Evolutionary conservation across 2,329 filamentous ascomycete species (phyloP).

Genomic region (Golovinomyces cichoracearum): DNA sequence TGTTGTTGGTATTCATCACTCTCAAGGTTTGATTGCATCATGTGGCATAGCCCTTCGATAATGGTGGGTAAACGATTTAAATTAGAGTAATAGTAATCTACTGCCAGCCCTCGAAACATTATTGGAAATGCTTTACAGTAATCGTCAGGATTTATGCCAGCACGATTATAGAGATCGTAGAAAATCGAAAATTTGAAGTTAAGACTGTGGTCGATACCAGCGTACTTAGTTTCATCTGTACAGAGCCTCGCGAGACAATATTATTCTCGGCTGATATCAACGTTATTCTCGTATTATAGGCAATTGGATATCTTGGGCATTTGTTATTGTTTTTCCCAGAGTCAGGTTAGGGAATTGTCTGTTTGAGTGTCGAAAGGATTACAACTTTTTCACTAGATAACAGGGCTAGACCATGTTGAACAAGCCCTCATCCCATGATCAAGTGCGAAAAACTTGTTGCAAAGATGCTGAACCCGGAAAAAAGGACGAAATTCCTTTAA

Average conservation of each 20-base stretch:
- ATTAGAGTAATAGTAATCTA: background rate
- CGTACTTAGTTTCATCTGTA: background rate
- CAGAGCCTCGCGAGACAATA: background rate
- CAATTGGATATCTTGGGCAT: too few relatives aligned
- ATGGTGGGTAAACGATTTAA: background rate
- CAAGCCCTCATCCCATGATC: too few relatives aligned
- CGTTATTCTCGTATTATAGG: background rate
- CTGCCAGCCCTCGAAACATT: background rate
- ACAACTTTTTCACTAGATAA: too few relatives aligned
- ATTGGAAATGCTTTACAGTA: background rate
- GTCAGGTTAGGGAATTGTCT: too few relatives aligned
- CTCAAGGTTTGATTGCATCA: background rate
- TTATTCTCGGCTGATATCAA: background rate
- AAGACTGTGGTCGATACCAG: background rate
- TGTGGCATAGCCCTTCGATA: background rate
- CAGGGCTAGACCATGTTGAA: too few relatives aligned
- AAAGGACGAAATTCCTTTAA: too few relatives aligned
- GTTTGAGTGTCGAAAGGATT: too few relatives aligned
- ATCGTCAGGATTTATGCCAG: background rate
- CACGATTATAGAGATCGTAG: background rate
- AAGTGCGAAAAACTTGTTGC: too few relatives aligned
- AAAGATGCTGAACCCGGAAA: too few relatives aligned
- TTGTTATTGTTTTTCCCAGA: too few relatives aligned
- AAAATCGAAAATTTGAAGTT: background rate
- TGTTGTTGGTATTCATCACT: background rate